Percentiles rank a stretch among this genome's conserved stretches.
These are phyloP conservation scores for Notholithocarpus densiflorus DNA, from an alignment of 306 rosid genomes.

Conservation along the genomic window DNA sequence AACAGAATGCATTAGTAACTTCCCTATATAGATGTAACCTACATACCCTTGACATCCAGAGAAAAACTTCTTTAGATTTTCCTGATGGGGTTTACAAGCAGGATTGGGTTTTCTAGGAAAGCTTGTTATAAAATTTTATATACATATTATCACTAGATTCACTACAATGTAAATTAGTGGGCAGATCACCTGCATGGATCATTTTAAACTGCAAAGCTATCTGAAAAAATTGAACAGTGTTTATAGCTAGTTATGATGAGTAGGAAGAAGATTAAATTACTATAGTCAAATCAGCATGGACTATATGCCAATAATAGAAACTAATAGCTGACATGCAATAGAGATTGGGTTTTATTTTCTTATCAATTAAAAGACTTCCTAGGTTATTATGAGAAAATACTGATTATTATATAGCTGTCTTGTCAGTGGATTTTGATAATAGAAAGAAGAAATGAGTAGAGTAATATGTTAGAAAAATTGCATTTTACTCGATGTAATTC, in stretches of 20 bases:
- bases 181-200: background rate
- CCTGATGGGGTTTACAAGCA: background rate
- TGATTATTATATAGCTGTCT: no score
- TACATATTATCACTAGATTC: no score
- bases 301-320: no score
- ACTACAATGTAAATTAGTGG: background rate
- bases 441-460: background rate
- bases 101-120: background rate
- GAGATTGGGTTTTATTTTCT: background rate
- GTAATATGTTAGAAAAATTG: background rate
- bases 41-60: background rate
- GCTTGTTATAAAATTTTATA: background rate
- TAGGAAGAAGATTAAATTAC: background rate
- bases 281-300: background rate
- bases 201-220: background rate
- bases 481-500: background rate
- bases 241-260: background rate
- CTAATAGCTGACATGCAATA: background rate
- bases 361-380: background rate
- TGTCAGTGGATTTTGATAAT: background rate
- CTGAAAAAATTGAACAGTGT: background rate
- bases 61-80: background rate
- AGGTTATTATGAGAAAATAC: background rate
- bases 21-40: background rate
- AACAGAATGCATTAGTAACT: background rate